Base-by-base conservation (phyloP, 441 rosid species). In the Cnidoscolus chayamansa region DNA sequence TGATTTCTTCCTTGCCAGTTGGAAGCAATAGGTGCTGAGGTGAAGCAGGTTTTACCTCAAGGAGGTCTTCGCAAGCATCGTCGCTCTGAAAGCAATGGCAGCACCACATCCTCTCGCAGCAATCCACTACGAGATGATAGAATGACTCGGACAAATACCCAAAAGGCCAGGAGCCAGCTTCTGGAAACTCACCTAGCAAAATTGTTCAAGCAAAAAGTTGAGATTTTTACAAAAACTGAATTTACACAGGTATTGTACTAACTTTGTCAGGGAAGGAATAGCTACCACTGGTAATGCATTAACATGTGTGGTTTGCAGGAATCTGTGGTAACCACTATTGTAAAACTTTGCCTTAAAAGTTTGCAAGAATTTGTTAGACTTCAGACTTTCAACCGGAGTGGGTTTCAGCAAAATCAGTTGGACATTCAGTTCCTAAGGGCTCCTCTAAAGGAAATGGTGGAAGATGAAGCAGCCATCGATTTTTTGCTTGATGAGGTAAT, bases 121-220 rank as follows among this genome's bases (percentile, higher is more conserved):
- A 91, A 86, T 84, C 85, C 97, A 64, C 79, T 96, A 64, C 86
- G 91, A 70, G 97, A 88, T 73, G 98, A 95, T 81, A 90, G 77
- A 81, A 74, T 88, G 79, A 76, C 72, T 70, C 86, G 96, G 48
- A 81, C 94, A 48, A 89, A 85, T 74, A 91, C 92, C 62, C 93
- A 90, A 58, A 84, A 85, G 80, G 98, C 91, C 59, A 84, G 94
- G 87, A 93, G 98, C 75, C 99, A 96, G 86, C 96, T 96, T 76
- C 81, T 96, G 73, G 99, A 96, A 84, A 96, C 97, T 63, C 99
- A 96, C 87, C 92, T 96, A 43, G 98, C 99, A 16, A 96, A 96
- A 85, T 86, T 96, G 81, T 96, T 96, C 79, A 96, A 96, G 86
- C 97, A 96, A 79, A 96, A 96, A 86, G 89, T 96, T 66, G 98